phyloP scores from a whole-genome alignment of 23 red algal species.

The Cyanidioschyzon merolae region DNA sequence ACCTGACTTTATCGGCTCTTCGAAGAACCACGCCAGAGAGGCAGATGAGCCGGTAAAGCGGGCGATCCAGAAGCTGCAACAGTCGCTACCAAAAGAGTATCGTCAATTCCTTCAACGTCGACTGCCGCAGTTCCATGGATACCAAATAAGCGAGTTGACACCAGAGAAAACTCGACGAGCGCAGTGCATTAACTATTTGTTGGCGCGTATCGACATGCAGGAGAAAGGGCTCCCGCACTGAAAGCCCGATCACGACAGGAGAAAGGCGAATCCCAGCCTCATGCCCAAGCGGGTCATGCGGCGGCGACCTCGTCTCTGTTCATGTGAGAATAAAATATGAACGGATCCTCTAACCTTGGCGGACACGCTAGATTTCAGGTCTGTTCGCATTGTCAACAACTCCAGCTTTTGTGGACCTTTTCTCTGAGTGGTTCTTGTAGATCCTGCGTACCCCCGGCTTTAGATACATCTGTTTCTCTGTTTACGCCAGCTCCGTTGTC shows the following conservation, averaged over 20 bases:
- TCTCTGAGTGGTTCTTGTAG: too few species aligned
- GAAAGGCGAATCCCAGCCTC: too few species aligned
- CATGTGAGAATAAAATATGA: too few species aligned
- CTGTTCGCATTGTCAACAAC: too few species aligned
- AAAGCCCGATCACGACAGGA: neutral
- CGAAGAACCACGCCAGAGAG: neutral
- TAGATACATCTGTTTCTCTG: too few species aligned
- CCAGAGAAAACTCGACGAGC: neutral
- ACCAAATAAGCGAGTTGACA: neutral
- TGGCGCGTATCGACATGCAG: constrained; percentile 1
- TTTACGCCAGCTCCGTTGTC: too few species aligned
- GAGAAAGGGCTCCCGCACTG: neutral
- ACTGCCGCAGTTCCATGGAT: neutral
- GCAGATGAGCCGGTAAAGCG: neutral
- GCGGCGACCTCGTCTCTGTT: too few species aligned
- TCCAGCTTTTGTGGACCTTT: too few species aligned
- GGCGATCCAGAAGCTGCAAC: constrained; percentile 4
- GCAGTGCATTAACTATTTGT: constrained; percentile 1
- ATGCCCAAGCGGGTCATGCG: too few species aligned
- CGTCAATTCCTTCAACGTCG: neutral
- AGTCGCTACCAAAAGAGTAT: neutral
- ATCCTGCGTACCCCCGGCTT: too few species aligned
- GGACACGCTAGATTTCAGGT: too few species aligned
- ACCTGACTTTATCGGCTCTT: constrained; percentile 7
- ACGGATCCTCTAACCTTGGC: too few species aligned